Base-by-base conservation (phyloP, 1,284 basidiomycete species). In the Microbotryum saponariae region DNA sequence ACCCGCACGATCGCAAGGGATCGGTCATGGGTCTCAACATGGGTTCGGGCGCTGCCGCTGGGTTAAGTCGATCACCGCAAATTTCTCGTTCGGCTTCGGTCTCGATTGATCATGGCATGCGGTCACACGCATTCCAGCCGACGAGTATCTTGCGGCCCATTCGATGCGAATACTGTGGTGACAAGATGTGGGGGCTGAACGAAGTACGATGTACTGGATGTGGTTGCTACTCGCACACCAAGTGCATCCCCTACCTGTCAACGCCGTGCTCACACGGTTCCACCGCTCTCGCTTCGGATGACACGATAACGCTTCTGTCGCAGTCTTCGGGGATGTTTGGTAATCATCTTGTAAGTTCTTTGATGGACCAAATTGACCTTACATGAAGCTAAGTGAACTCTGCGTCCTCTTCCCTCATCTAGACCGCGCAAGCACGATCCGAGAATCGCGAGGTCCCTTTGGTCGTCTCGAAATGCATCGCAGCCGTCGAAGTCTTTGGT, bases 111-210 rank as follows among this genome's bases (percentile, higher is more conserved):
- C 53, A 51, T 21, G 54, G 69, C 6, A 68, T 69, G 18, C 69
- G 75, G 45, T 71, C 88, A 65, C 94, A 98, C 75, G 82, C 82
- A 63, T 97, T 97, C 80, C 88, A 92, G 74, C 90, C 89, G 65
- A 80, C 91, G 72, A 94, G 86, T 72, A 84, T 92, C 25, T 79
- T 98, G 64, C 83, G 92, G 42, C 89, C 96, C 60, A 86, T 89
- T 20, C 82, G 90, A 51, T 98, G 94, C 74, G 92, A 97, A 73
- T 86, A 94, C 61, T 98, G 94, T 74, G 86, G 87, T 47, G 96
- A 97, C 73, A 98, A 97, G 79, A 86, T 98, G 86, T 98, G 93
- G 92, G 94, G 94, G 6, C 85, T 93, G 46, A 90, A 92, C 58
- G 81, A 82, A 75, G 81, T 91, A 61, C 85, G 89, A 42, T 98